phyloP scores from a whole-genome alignment of 306 rosid species.

The Corylus avellana region DNA sequence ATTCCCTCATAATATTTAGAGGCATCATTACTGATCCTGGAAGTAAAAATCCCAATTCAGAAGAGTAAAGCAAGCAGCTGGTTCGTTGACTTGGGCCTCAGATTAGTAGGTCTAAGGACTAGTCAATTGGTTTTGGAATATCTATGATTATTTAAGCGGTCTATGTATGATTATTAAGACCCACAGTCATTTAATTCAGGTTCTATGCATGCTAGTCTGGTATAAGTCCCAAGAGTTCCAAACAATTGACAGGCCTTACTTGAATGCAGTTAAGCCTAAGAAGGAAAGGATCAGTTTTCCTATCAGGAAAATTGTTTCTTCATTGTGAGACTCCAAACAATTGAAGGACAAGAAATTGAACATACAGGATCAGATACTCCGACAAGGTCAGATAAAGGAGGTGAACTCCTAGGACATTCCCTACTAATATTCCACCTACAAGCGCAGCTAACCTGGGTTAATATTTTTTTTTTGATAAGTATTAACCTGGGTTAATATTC shows the following conservation, averaged over 20 bases:
- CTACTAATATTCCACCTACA: not conserved
- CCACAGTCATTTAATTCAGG: too few relatives aligned
- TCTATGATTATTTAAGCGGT: not conserved
- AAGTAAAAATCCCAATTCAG: not conserved
- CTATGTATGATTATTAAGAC: too few relatives aligned
- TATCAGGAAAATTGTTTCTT: not conserved
- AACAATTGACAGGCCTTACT: too few relatives aligned
- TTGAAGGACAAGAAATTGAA: not conserved
- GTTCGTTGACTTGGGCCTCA: not conserved
- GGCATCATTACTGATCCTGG: not conserved
- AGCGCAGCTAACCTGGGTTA: slow-evolving; percentile 9
- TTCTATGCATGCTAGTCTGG: too few relatives aligned
- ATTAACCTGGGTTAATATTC: slow-evolving; percentile 6
- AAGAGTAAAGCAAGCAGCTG: not conserved
- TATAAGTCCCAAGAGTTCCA: too few relatives aligned
- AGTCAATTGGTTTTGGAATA: not conserved
- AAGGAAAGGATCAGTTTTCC: not conserved
- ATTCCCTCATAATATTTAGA: not conserved
- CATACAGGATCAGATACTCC: not conserved
- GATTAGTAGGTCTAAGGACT: not conserved
- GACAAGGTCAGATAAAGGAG: not conserved
- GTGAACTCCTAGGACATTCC: not conserved
- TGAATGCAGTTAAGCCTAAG: not conserved
- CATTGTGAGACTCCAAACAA: not conserved
- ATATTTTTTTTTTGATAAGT: not conserved